A percentile compares a stretch with the other conserved stretches of the same genome.
These are phyloP conservation scores for Metroxylon sagu DNA, from an alignment of 176 grass and related monocot genomes.

Conservation along the genomic window DNA sequence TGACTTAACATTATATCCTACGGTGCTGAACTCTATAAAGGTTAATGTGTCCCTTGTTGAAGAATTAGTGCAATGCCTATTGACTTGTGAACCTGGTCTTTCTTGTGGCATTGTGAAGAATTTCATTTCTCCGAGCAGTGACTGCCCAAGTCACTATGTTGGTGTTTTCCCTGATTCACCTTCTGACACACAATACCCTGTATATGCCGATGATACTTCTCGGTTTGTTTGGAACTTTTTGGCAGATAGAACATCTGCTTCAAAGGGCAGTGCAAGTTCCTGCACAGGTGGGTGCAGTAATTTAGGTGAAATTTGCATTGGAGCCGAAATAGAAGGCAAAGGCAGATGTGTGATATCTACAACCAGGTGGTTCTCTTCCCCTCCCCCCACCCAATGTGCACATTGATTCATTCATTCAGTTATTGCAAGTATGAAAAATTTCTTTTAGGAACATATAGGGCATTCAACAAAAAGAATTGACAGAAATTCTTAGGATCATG, in stretches of 20 bases:
- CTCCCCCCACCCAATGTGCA: not conserved
- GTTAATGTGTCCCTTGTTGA: constrained; percentile 79
- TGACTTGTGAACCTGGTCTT: constrained; percentile 78
- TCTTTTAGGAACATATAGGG: no score
- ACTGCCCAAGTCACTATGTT: constrained; percentile 87
- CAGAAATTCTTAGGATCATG: no score
- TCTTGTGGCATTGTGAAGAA: constrained; percentile 64
- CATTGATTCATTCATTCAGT: not conserved
- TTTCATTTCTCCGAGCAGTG: constrained; percentile 59
- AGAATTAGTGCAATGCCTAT: constrained; percentile 62
- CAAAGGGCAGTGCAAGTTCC: constrained; percentile 27
- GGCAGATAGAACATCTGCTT: constrained; percentile 48
- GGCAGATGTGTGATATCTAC: constrained; percentile 76
- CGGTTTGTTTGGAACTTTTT: constrained; percentile 95
- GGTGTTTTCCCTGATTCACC: constrained; percentile 73
- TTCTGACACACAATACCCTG: constrained; percentile 40
- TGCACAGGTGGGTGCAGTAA: constrained; percentile 62
- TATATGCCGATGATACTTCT: constrained; percentile 78
- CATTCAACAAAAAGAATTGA: no score
- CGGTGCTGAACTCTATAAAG: constrained; percentile 73
- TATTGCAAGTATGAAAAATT: no score
- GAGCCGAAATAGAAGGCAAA: constrained; percentile 60
- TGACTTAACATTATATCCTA: constrained; percentile 52
- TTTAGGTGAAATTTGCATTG: constrained; percentile 52
- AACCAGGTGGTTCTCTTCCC: constrained; percentile 54